Base-by-base conservation (phyloP, 768 basidiomycete genomes). In the Chalciporus piperatus region DNA sequence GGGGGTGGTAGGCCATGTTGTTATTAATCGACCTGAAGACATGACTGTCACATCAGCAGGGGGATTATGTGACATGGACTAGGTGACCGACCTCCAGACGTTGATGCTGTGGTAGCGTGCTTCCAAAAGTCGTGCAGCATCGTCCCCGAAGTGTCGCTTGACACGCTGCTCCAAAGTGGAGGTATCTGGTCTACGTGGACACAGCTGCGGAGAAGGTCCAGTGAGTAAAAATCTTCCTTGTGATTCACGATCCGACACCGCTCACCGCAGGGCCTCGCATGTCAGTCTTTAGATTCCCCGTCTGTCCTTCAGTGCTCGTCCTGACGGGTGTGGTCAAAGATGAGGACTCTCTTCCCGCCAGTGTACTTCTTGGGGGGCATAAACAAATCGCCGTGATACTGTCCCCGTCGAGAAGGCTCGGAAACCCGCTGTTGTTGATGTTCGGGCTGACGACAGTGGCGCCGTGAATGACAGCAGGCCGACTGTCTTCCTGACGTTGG, bases 101-200 rank as follows among this genome's bases (percentile, higher is more conserved):
- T 76, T 76, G 59, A 76, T 73, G 59, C 76, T 73, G 33, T 65
- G 72, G 33, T 70, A 64, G 25, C 74, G 71, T 3, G 64, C 63
- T 50, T 70, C 62, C 49, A 76, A 65, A 6, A 76, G 61, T 11
- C 66, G 67, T 46, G 73, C 71, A 2, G 72, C 74, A 6, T 76
- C 75, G 13, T 64, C 72, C 3, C 66, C 66, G 14, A 70, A 64
- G 37, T 74, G 73, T 6, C 61, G 57, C 22, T 62, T 54, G 0
- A 76, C 73, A 8, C 76, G 71, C 3, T 52, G 50, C 7, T 65
- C 60, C 13, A 66, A 63, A 1, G 74, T n/a, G 52, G 47, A 57
- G 27, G 66, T 0, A 74, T 73, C 59, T 76, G 74, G 59, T 76
- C 76, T 40, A 73, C 69, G 51, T 77, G 75, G 3, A 74, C 58